Base-by-base conservation (phyloP, 805 yeast genomes). In the Metschnikowia borealis region DNA sequence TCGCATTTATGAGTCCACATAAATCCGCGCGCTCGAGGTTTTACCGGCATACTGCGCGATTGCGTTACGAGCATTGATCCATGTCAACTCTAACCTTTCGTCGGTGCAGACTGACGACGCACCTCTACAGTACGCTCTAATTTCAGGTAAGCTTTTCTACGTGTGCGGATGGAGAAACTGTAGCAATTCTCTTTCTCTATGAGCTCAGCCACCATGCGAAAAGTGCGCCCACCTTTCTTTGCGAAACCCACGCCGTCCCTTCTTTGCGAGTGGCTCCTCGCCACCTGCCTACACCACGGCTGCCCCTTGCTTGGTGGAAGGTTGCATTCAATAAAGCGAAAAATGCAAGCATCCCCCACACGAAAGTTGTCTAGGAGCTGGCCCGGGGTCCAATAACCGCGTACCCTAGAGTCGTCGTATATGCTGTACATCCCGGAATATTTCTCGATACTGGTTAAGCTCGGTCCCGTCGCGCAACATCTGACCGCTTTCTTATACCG, bases 1-100 rank as follows among this genome's bases (percentile, higher is more conserved):
- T 39, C 43, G 34, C 43, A 38, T 21, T 21, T 23, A n/a, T 23
- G 14, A 38, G 15, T 39, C 20, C 43, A 15, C 29, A 39, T 39
- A 29, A 39, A 39, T 29, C 43, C 43, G 43, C 43, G 34, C 20
- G 43, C 34, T 39, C 43, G 43, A 39, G 43, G 34, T 29, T 39
- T 39, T 29, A 29, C 43, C 43, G 43, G 34, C 43, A 29, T 39
- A 21, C 43, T 39, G 43, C 43, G 15, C 34, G 21, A 15, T 26
- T 15, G 34, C 41, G 43, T 39, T 29, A 39, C 15, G 43, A 29
- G 34, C 33, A 17, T 39, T 26, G 43, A 39, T 15, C 34, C 34
- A 26, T 39, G 43, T 39, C 43, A 39, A 39, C 43, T 39, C 43
- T 39, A 23, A 39, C 18, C 43, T 26, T 39, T 39, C 43, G 34